Base-by-base conservation (phyloP, 495 filamentous ascomycete species). In the Parathielavia appendiculata region DNA sequence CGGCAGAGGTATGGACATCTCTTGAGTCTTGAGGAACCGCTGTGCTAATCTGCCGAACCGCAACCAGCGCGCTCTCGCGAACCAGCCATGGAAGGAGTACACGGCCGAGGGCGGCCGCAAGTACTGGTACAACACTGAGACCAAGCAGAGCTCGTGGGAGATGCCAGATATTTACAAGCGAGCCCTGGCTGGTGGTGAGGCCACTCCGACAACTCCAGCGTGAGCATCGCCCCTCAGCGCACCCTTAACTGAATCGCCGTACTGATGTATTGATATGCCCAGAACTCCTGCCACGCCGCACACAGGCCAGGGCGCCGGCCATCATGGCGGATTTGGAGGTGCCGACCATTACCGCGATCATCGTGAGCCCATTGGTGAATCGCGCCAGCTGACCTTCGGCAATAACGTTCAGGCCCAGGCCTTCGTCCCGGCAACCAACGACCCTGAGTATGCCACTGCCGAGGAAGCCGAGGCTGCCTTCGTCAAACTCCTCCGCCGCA, bases 401-500 rank as follows among this genome's bases (percentile, higher is more conserved):
- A 87, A 83, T 70, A 82, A 84, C 53, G 72, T 76, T 39, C 83
- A 83, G 62, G 80, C 80, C n/a, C 77, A 85, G 63, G 72, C 82
- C 39, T 80, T 88, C 60, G 80, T 81, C 30, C 74, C 84, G 40
- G 77, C 83, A 5, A 84, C 78, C 65, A 82, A 82, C 66, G 90
- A 95, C 41, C 90, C 91, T 16, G 88, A 92, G 61, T 99, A 93
- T 66, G 78, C 82, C 22, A 89, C 87, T 2, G 79, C 84, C 48
- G 92, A 97, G 69, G 92, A 97, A 73, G 95, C 92, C 8, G 95
- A 97, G 68, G 87, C 86, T 26, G 93, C 95, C 5, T 99, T 97
- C 66, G 83, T 89, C 63, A 97, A 96, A 68, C 81, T 97, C 59
- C 80, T 99, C 38, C 89, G 88, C 55, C 86, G 90, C 40, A 86